Base-by-base conservation (phyloP, 805 yeast genomes). In the Candida quercuum region DNA sequence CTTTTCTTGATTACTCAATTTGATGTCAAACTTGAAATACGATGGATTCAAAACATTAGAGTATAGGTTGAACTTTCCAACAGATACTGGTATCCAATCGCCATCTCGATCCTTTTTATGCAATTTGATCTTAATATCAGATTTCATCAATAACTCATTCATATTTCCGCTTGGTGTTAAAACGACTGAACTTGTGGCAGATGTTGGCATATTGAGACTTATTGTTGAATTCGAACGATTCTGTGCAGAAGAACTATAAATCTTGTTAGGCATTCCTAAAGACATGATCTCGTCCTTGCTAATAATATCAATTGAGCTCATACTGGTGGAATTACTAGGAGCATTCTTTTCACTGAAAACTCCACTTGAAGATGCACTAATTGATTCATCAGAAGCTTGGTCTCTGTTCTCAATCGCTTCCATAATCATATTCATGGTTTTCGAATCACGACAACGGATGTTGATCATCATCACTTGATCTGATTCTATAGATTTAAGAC, bases 31-130 rank as follows among this genome's bases (percentile, higher is more conserved):
- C 11, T 45, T 44, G 10, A 54, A 49, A 23, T 28, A 51, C 14
- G 42, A 41, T n/a, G 51, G 53, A 26, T 49, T 46, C 3, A 37
- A 17, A 3, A 51, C 28, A 32, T 43, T 45, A 4, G 57, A 44
- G 9, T 36, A 44, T 2, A 54, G 33, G 4, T 46, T 37, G 20
- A 54, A 45, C 28, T 38, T 41, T 8, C 47, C 56, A 42, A 52
- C 38, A 2, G 52, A 39, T 4, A 51, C 35, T 4, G 59, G 59
- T 14, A 50, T 39, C 56, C 56, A 54, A 19, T 54, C 59, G 20
- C 43, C 48, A 25, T 43, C 44, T 6, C 19, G 16, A 28, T 54
- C 57, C 33, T 35, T 29, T 35, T 47, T 46, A 30, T 54, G 59
- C 16, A 54, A 20, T 38, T 46, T 49, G 3, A 52, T 39, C 35